Conservation (phyloP, 2,329 filamentous ascomycete genomes). For the Pyricularia pennisetigena region DNA sequence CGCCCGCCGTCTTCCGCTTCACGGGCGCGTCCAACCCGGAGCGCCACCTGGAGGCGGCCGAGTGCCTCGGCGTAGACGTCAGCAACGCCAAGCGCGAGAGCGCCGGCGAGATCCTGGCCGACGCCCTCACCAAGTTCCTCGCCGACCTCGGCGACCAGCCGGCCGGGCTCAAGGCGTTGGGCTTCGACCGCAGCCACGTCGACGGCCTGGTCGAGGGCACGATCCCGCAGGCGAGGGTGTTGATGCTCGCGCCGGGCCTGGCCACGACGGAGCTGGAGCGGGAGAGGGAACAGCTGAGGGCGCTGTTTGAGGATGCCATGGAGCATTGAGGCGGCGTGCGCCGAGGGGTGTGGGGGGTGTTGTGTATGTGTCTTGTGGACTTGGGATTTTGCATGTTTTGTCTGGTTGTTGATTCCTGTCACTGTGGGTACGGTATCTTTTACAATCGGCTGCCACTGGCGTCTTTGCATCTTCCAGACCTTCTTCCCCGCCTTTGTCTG, state of each 20-base stretch:
- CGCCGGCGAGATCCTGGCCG: slow-evolving; percentile 78
- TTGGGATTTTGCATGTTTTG: no score
- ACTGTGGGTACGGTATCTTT: no score
- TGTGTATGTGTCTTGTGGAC: background rate
- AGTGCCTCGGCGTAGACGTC: slow-evolving; percentile 84
- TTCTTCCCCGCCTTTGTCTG: no score
- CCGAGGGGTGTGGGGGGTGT: no score
- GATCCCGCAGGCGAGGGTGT: slow-evolving; percentile 78
- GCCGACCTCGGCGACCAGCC: slow-evolving; percentile 84
- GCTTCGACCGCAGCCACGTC: slow-evolving; percentile 67
- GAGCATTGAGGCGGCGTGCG: slow-evolving; percentile 17
- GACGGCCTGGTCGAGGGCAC: slow-evolving; percentile 87
- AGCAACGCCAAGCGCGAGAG: slow-evolving; percentile 80
- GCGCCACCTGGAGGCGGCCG: slow-evolving; percentile 79
- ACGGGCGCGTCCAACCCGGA: slow-evolving; percentile 88
- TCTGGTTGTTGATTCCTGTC: no score
- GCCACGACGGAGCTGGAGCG: slow-evolving; percentile 52
- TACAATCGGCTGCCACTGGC: no score
- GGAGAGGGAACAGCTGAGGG: slow-evolving; percentile 62
- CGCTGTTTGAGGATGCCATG: slow-evolving; percentile 55
- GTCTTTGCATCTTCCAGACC: no score
- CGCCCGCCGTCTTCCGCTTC: slow-evolving; percentile 89
- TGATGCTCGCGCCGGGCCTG: slow-evolving; percentile 84
- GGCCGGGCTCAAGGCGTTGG: slow-evolving; percentile 70
- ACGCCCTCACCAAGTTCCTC: slow-evolving; percentile 75